A percentile compares a stretch with the other conserved stretches of the same genome.
Evolutionary conservation across 2,329 filamentous ascomycete species (phyloP).

Genomic region (Fusarium fujikuroi): DNA sequence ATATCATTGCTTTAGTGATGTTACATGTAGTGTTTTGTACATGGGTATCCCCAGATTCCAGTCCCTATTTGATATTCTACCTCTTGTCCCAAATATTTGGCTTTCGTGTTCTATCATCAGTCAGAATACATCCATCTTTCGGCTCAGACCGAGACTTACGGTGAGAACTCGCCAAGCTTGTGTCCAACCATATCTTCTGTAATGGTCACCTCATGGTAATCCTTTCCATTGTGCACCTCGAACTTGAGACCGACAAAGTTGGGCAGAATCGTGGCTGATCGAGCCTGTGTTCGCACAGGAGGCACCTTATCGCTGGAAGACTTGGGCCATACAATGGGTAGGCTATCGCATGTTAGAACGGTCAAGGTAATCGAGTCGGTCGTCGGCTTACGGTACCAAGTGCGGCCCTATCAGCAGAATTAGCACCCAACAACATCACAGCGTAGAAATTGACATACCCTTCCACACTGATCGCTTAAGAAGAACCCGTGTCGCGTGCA

Average conservation of each 20-base stretch:
- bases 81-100: conserved; percentile 64
- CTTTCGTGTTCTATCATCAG: conserved; percentile 62
- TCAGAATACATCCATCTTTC: conserved; percentile 4
- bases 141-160: conserved; percentile 66
- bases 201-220: conserved; percentile 82
- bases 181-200: conserved; percentile 97
- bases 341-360: conserved; percentile 54
- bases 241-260: conserved; percentile 93
- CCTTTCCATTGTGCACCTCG: conserved; percentile 91
- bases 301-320: conserved; percentile 70
- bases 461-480: conserved; percentile 88
- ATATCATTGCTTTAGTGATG: conserved; percentile 40
- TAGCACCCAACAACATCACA: conserved; percentile 18
- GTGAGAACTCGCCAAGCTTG: conserved; percentile 91
- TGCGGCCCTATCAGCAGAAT: conserved; percentile 56
- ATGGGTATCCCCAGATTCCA: conserved; percentile 37
- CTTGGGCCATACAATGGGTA: conserved; percentile 71
- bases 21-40: conserved; percentile 48
- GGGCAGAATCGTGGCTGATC: conserved; percentile 88
- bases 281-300: conserved; percentile 87
- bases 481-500: conserved; percentile 76
- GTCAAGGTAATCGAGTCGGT: conserved; percentile 12
- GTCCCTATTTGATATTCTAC: conserved; percentile 38
- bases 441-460: conserved; percentile 61
- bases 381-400: conserved; percentile 61